phyloP scores from a whole-genome alignment of 495 filamentous ascomycete genomes.

The Filosporella fistucella region DNA sequence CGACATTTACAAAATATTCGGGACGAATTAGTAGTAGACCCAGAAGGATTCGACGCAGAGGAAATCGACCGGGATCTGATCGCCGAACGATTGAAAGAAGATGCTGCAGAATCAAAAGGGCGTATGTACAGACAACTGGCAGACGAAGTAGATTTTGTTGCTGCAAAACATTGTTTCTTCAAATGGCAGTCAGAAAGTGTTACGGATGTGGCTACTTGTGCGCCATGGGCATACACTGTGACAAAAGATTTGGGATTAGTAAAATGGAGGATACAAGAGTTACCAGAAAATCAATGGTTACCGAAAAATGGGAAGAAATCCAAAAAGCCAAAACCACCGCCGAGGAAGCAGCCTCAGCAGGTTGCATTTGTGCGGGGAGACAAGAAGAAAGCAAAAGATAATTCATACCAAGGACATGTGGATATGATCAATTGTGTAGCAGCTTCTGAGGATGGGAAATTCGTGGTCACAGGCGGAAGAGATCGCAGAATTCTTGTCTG shows the following conservation, averaged over 20 bases:
- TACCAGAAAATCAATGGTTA: constrained; percentile 41
- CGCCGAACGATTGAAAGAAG: constrained; percentile 82
- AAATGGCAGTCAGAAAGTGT: constrained; percentile 70
- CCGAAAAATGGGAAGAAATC: constrained; percentile 48
- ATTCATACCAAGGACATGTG: constrained; percentile 68
- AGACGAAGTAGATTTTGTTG: constrained; percentile 57
- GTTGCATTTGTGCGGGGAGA: constrained; percentile 62
- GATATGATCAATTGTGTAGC: constrained; percentile 75
- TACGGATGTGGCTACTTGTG: constrained; percentile 72
- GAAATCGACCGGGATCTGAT: constrained; percentile 91
- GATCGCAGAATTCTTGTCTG: constrained; percentile 83
- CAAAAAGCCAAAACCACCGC: constrained; percentile 60
- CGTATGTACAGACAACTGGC: constrained; percentile 78
- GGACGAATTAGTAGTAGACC: constrained; percentile 76
- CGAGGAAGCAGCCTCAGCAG: constrained; percentile 65
- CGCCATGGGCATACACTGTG: constrained; percentile 80
- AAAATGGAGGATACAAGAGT: constrained; percentile 77
- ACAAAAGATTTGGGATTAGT: constrained; percentile 78
- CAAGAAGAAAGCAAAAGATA: constrained; percentile 54
- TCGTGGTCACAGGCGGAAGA: constrained; percentile 80
- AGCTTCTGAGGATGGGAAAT: constrained; percentile 83
- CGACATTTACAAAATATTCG: constrained; percentile 87
- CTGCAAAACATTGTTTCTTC: constrained; percentile 63
- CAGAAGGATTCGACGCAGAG: constrained; percentile 84
- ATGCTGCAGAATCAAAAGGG: constrained; percentile 91